These are phyloP conservation scores for Rhodofomes roseus DNA, from an alignment of 1,284 basidiomycete species.

Conservation along the genomic window DNA sequence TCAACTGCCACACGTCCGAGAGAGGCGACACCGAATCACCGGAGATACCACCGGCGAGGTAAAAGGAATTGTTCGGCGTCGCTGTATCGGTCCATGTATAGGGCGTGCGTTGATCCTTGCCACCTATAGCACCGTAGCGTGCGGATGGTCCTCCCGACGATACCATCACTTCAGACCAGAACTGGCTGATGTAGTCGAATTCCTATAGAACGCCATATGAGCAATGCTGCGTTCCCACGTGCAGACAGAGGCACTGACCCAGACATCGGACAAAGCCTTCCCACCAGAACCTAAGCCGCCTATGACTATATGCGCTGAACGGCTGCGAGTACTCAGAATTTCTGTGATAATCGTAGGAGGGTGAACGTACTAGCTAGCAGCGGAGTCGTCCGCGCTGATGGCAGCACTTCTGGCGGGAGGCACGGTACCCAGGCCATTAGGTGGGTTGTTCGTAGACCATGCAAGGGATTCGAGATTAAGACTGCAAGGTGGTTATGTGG, in stretches of 20 bases:
- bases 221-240: neutral
- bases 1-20: slow-evolving; percentile 65
- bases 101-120: slow-evolving; percentile 52
- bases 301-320: slow-evolving; percentile 65
- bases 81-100: slow-evolving; percentile 40
- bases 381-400: slow-evolving; percentile 61
- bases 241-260: slow-evolving; percentile 45
- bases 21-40: slow-evolving; percentile 41
- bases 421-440: slow-evolving; percentile 36
- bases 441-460: slow-evolving; percentile 58
- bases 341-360: neutral
- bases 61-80: slow-evolving; percentile 63
- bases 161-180: slow-evolving; percentile 61
- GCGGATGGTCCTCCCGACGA: slow-evolving; percentile 51
- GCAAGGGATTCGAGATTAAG: slow-evolving; percentile 54
- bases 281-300: slow-evolving; percentile 58
- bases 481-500: slow-evolving; percentile 29
- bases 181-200: slow-evolving; percentile 68
- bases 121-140: slow-evolving; percentile 68
- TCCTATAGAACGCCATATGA: slow-evolving; percentile 43
- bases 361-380: slow-evolving; percentile 69
- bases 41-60: slow-evolving; percentile 63
- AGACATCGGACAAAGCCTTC: slow-evolving; percentile 58
- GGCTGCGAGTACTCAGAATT: slow-evolving; percentile 37
- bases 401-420: slow-evolving; percentile 66